A percentile compares a stretch with the other conserved stretches of the same genome.
These are phyloP conservation scores for Suillus tomentosus DNA, from an alignment of 768 basidiomycete species.

Conservation along the genomic window DNA sequence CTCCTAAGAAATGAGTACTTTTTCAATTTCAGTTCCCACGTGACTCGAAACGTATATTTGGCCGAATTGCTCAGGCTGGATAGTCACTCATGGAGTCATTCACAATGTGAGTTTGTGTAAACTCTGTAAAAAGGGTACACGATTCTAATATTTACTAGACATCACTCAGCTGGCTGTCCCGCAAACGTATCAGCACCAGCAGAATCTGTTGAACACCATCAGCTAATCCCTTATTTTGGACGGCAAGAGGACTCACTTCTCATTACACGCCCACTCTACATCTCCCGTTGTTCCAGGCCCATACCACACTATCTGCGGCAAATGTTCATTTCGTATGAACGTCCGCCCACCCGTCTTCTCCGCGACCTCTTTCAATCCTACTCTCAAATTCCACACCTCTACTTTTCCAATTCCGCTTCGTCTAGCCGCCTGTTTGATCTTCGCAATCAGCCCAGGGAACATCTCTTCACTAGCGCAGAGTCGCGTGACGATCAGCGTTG, in stretches of 20 bases:
- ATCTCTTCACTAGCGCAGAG: constrained; percentile 32
- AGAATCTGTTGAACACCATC: not conserved
- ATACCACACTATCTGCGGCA: constrained; percentile 55
- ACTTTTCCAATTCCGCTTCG: constrained; percentile 38
- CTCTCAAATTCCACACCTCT: constrained; percentile 51
- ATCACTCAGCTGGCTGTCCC: too few relatives aligned
- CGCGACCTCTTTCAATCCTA: constrained; percentile 32
- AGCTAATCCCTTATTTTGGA: not conserved
- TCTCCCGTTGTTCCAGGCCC: constrained; percentile 36
- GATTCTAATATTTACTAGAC: too few relatives aligned
- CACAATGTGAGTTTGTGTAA: too few relatives aligned
- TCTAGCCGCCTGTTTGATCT: constrained; percentile 38
- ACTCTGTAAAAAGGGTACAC: too few relatives aligned
- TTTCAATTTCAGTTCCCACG: too few relatives aligned
- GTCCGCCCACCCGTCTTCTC: constrained; percentile 35
- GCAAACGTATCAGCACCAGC: constrained; percentile 1
- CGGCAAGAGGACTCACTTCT: constrained; percentile 38
- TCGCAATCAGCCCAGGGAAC: constrained; percentile 39
- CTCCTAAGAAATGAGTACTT: too few relatives aligned
- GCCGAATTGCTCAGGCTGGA: too few relatives aligned
- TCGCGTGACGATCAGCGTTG: constrained; percentile 47
- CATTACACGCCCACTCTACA: constrained; percentile 50
- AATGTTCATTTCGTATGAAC: constrained; percentile 38
- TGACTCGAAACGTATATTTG: too few relatives aligned
- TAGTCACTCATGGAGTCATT: too few relatives aligned